Evolutionary conservation across 2,329 filamentous ascomycete genomes (phyloP), one percentile per base, ranked within the genome.

Genomic region (Verticillium dahliae): DNA sequence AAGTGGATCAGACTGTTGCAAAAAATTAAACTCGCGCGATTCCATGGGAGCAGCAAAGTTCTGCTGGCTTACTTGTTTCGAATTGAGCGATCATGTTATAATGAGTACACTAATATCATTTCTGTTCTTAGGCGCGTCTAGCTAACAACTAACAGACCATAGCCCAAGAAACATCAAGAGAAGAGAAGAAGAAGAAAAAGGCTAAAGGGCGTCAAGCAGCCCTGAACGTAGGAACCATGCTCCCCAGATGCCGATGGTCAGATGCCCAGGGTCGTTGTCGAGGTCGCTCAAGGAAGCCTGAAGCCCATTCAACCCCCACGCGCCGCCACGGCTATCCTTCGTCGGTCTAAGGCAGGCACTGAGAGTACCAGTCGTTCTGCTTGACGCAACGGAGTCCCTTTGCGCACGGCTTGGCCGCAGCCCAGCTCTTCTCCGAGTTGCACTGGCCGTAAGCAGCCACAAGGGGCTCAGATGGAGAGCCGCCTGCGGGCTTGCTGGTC

Each of bases 311-410:
- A 10, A 22, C 7, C 45, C n/a, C 18, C n/a, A 50, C 18, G 2
- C 6, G n/a, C 45, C 4, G n/a, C 6, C 45, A n/a, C n/a, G 10
- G 3, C 45, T 50, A 50, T 4, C 15, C n/a, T 7, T 18, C n/a
- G n/a, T 56, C 56, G 15, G 35, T 33, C 34, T 70, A 34, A 10
- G 70, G 78, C 65, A 76, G 61, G 67, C 77, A 80, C 69, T 80
- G 77, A 45, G 61, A 74, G 70, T 79, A 80, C 66, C 68, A 80
- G 58, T 72, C 68, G 67, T 79, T 80, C 62, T 70, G 54, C 59
- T 70, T 69, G 37, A 65, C 71, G 71, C 77, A 80, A 22, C 69
- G 76, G 57, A 61, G 72, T 15, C 71, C 71, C 34, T 69, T 66
- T 35, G 64, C 70, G 65, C 78, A 80, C 6, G 62, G 62, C 2